Evolutionary conservation across 2,329 filamentous ascomycete species (phyloP), one percentile per base, ranked within the genome.

Genomic region (Cadophora gregata): DNA sequence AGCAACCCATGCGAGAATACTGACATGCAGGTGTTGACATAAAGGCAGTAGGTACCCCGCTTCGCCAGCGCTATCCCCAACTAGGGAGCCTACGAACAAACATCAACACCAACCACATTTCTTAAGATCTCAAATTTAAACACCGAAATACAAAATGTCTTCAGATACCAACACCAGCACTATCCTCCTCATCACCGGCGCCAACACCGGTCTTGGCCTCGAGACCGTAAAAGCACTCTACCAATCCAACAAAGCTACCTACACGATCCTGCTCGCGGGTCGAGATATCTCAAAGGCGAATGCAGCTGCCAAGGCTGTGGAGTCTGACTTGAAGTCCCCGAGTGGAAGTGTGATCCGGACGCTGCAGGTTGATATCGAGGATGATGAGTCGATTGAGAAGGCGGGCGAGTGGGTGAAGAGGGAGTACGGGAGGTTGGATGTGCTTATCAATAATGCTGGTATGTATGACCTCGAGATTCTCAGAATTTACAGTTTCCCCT

Each of bases 131-230:
- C 33, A 36, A 2, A 36, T 9, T 9, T 8, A 14, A 36, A 36
- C 3, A 3, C 16, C 5, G 19, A 42, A 4, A 42, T 16, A 16
- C 12, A 27, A 51, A 16, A 55, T 55, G 51, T 33, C 48, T 27
- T 51, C 51, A 36, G 51, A 33, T 2, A 19, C 12, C 38, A 62
- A 33, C 6, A 19, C 12, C 38, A 42, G 6, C 47, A 62, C 47
- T 25, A 38, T 62, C 16, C 8, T 62, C 29, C 48, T 62, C 45
- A 36, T 62, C 45, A 62, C 59, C 3, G 59, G 59, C 7, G 59
- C 33, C 42, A 83, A 81, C 70, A 76, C 78, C 69, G 81, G 81
- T 55, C 78, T 82, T 24, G 81, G 81, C 59, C 80, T 79, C 67
- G 79, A 80, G 63, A 78, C 77, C 7, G 76, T 78, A 24, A 79